Evolutionary conservation across 2,329 filamentous ascomycete species (phyloP).

Genomic region (Fulvia fulva): DNA sequence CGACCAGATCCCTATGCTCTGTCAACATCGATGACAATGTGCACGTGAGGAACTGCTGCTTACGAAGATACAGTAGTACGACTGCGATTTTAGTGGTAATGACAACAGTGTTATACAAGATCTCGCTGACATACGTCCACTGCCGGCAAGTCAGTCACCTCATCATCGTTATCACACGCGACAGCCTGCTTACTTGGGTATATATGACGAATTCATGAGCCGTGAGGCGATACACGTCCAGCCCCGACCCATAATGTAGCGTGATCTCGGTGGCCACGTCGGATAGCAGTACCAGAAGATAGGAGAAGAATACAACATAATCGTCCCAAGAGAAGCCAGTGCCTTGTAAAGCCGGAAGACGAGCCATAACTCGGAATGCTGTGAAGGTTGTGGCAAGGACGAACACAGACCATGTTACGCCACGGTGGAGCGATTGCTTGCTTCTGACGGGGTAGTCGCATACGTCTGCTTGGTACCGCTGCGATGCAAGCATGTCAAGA

Average conservation of each 20-base stretch:
- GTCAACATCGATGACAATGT: background rate
- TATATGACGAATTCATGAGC: background rate
- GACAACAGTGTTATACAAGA: slow-evolving; percentile 18
- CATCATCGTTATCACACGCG: background rate
- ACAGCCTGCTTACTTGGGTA: background rate
- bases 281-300: slow-evolving; percentile 10
- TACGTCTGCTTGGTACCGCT: slow-evolving; percentile 2
- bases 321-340: slow-evolving; percentile 21
- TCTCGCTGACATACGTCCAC: slow-evolving; percentile 19
- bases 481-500: background rate
- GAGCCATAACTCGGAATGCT: slow-evolving; percentile 13
- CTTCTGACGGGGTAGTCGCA: slow-evolving; percentile 6
- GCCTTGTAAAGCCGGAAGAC: slow-evolving; percentile 13
- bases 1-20: slow-evolving; percentile 15
- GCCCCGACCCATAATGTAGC: slow-evolving; percentile 6
- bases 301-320: slow-evolving; percentile 13
- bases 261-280: slow-evolving; percentile 12
- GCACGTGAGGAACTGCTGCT: background rate
- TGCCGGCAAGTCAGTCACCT: background rate
- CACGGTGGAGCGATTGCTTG: slow-evolving; percentile 5
- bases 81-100: slow-evolving; percentile 20
- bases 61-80: slow-evolving; percentile 17
- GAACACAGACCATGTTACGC: slow-evolving; percentile 17
- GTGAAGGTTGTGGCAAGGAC: slow-evolving; percentile 14
- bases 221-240: slow-evolving; percentile 6